These are phyloP conservation scores for Rhizophora apiculata DNA, from an alignment of 345 rosid genomes.

Conservation along the genomic window DNA sequence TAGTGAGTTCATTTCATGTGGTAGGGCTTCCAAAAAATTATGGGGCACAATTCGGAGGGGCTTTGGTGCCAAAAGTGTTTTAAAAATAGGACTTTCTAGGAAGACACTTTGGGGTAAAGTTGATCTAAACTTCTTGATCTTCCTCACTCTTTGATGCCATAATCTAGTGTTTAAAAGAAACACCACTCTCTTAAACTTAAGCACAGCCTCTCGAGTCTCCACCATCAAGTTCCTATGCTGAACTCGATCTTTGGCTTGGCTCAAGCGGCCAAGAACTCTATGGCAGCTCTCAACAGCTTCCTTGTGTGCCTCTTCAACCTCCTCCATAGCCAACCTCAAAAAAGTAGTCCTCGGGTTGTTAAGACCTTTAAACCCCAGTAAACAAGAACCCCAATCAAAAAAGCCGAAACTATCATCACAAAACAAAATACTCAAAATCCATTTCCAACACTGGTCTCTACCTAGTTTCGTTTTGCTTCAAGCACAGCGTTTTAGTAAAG, in stretches of 20 bases:
- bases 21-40: constrained; percentile 21
- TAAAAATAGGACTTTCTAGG: constrained; percentile 49
- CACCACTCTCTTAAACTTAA: constrained; percentile 52
- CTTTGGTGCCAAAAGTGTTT: constrained; percentile 52
- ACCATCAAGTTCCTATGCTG: constrained; percentile 32
- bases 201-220: constrained; percentile 53
- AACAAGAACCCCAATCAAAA: background rate
- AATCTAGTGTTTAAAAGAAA: constrained; percentile 43
- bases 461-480: constrained; percentile 14
- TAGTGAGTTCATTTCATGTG: constrained; percentile 36
- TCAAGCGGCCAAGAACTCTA: constrained; percentile 43
- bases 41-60: constrained; percentile 58
- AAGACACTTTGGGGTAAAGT: constrained; percentile 54
- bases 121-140: constrained; percentile 43
- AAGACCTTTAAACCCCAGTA: constrained; percentile 14
- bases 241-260: constrained; percentile 43
- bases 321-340: constrained; percentile 25
- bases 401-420: constrained; percentile 4
- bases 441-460: constrained; percentile 8
- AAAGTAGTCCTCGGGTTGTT: constrained; percentile 12
- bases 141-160: constrained; percentile 53
- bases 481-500: background rate
- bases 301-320: constrained; percentile 26
- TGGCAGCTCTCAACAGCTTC: constrained; percentile 26
- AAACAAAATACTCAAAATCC: constrained; percentile 9